Evolutionary conservation across 1,284 basidiomycete species (phyloP).

Genomic region (Hortiboletus rubellus): DNA sequence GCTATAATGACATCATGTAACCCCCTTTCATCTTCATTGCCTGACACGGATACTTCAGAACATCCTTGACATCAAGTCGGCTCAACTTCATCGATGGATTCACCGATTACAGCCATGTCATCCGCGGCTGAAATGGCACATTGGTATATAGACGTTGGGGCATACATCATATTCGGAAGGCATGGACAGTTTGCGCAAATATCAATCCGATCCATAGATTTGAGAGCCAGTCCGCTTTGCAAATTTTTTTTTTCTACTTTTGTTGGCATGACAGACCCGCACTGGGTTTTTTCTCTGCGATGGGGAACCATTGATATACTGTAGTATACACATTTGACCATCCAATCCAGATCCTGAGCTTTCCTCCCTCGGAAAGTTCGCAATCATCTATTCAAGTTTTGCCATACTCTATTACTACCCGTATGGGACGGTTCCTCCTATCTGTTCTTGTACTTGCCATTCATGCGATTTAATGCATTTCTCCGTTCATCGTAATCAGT

Average conservation of each 20-base stretch:
- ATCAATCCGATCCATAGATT: conserved; percentile 26
- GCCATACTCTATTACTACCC: background rate
- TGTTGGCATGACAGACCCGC: conserved; percentile 12
- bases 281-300: conserved; percentile 4
- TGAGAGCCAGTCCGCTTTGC: conserved; percentile 18
- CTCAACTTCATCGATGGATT: conserved; percentile 38
- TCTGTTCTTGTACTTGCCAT: conserved; percentile 2
- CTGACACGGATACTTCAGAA: conserved; percentile 26
- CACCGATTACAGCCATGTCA: conserved; percentile 29
- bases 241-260: conserved; percentile 17
- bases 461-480: conserved; percentile 2
- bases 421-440: background rate
- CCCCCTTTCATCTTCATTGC: conserved; percentile 30
- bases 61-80: conserved; percentile 38
- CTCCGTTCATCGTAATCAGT: background rate
- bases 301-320: conserved; percentile 9
- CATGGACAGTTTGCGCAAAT: conserved; percentile 17
- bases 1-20: conserved; percentile 22
- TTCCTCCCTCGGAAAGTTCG: background rate
- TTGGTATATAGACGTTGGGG: conserved; percentile 21
- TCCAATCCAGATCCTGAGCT: conserved; percentile 2
- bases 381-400: background rate
- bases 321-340: conserved; percentile 11
- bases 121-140: conserved; percentile 14
- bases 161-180: conserved; percentile 17